Evolutionary conservation across 1,284 basidiomycete genomes (phyloP).

Genomic region (Cutaneotrichosporon spelunceum): DNA sequence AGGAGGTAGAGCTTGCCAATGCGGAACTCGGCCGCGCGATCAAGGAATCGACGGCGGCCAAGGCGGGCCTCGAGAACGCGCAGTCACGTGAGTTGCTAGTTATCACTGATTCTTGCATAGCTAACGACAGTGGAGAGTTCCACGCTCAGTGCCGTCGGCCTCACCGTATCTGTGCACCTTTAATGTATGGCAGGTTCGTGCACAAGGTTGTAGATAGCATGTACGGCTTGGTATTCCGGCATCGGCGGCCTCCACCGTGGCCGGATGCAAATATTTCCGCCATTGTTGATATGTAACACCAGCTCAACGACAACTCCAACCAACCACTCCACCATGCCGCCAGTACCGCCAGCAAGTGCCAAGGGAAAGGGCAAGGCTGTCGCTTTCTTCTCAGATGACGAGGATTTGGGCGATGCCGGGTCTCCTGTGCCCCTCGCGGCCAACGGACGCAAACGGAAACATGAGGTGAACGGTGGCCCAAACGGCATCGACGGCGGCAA

Average conservation of each 20-base stretch:
- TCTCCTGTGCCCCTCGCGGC: slow-evolving; percentile 9
- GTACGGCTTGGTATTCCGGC: neutral
- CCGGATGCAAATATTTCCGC: slow-evolving; percentile 18
- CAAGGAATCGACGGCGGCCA: neutral
- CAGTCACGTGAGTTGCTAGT: neutral
- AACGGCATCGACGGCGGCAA: neutral
- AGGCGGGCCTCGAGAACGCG: neutral
- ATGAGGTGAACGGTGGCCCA: neutral
- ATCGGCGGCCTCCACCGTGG: neutral
- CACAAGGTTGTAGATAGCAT: neutral
- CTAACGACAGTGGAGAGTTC: slow-evolving; percentile 1
- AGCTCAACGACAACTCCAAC: neutral
- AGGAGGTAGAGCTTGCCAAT: neutral
- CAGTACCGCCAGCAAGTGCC: neutral
- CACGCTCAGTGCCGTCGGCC: neutral
- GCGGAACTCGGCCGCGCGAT: neutral
- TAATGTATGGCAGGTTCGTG: neutral
- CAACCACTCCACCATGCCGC: slow-evolving; percentile 15
- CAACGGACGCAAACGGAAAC: slow-evolving; percentile 1
- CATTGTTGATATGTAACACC: neutral
- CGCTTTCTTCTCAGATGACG: slow-evolving; percentile 23
- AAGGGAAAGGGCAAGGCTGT: slow-evolving; percentile 11
- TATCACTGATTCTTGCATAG: too few relatives aligned
- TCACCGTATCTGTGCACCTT: neutral
- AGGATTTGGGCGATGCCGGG: slow-evolving; percentile 14